Conservation (phyloP, 2,329 filamentous ascomycete species). For the Diaporthe helianthi region DNA sequence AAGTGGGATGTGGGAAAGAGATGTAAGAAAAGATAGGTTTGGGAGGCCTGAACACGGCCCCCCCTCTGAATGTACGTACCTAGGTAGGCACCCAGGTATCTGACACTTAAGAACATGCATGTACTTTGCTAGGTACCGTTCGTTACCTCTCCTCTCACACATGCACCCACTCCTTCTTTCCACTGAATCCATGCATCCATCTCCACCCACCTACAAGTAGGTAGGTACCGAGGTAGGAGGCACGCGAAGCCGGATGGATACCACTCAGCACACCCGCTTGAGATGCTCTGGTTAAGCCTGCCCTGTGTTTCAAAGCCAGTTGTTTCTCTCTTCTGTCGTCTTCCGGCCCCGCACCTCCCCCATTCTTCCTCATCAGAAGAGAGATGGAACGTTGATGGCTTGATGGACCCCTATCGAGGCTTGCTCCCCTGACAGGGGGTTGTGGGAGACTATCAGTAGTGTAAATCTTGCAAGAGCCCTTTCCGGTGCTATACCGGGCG, state of each 20-base stretch:
- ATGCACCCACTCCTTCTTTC: not conserved
- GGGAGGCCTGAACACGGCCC: slow-evolving; percentile 13
- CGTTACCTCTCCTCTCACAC: not conserved
- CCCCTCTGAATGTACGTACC: not conserved
- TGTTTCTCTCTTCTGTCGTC: not conserved
- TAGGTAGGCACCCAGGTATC: not conserved
- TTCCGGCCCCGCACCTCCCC: not conserved
- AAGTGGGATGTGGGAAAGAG: not conserved
- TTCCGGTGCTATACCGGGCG: slow-evolving; percentile 7
- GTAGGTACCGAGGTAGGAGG: no score
- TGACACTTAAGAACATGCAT: no score
- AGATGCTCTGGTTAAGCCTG: not conserved
- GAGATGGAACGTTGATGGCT: slow-evolving; percentile 21
- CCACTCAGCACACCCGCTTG: not conserved
- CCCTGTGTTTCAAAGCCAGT: slow-evolving; percentile 7
- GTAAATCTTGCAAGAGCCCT: slow-evolving; percentile 19
- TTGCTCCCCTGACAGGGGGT: slow-evolving; percentile 31
- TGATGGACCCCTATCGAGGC: slow-evolving; percentile 33
- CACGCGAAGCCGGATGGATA: not conserved
- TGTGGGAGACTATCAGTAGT: slow-evolving; percentile 5
- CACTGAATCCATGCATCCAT: not conserved
- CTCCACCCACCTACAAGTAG: no score
- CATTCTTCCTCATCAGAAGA: not conserved
- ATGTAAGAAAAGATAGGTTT: slow-evolving; percentile 4
- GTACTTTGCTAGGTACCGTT: not conserved